Conservation (phyloP, 176 grass and related monocot species). For the Oryza rufipogon region DNA sequence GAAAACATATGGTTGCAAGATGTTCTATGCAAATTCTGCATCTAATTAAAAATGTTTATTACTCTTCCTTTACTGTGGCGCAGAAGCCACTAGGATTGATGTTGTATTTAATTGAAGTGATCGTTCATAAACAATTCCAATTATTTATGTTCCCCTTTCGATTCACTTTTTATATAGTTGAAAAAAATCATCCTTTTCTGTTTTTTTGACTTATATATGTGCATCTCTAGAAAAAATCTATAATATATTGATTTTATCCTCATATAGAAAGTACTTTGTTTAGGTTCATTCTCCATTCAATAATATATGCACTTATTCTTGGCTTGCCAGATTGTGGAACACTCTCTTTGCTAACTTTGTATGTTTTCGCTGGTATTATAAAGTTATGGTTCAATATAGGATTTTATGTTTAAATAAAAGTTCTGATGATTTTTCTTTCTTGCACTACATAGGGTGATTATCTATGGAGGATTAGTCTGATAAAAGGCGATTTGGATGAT, state of each 20-base stretch:
- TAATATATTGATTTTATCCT: neutral
- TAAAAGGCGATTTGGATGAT: neutral
- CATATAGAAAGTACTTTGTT: no score
- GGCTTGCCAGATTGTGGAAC: neutral
- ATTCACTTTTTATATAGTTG: neutral
- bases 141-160: neutral
- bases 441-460: neutral
- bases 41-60: neutral
- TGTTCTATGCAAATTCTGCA: neutral
- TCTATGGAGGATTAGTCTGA: conserved; percentile 1
- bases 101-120: neutral
- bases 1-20: neutral
- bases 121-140: neutral
- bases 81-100: neutral
- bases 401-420: neutral
- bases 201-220: neutral
- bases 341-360: neutral
- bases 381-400: neutral
- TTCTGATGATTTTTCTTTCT: neutral
- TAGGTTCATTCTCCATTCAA: neutral
- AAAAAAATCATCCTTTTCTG: neutral
- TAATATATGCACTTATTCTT: neutral
- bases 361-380: neutral
- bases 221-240: neutral
- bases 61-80: no score